Conservation (phyloP, 768 basidiomycete species). For the Amanita jacksonii region DNA sequence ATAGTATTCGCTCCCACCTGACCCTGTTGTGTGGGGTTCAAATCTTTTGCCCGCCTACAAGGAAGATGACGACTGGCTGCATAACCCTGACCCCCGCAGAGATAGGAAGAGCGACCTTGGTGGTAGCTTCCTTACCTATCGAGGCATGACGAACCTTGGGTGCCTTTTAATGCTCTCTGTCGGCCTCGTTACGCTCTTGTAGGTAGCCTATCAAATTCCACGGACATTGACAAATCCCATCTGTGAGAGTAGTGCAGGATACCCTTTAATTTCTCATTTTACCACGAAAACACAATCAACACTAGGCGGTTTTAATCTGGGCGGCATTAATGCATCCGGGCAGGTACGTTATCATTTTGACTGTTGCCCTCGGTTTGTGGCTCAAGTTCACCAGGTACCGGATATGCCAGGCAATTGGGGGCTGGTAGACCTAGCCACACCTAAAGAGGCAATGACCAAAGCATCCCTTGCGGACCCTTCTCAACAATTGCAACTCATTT, state of each 20-base stretch:
- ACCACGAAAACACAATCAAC: slow-evolving; percentile 32
- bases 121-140: slow-evolving; percentile 52
- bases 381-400: slow-evolving; percentile 35
- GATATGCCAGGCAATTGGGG: slow-evolving; percentile 53
- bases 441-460: slow-evolving; percentile 43
- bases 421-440: slow-evolving; percentile 73
- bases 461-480: slow-evolving; percentile 43
- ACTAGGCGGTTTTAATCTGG: slow-evolving; percentile 60
- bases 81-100: slow-evolving; percentile 61
- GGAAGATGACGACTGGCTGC: slow-evolving; percentile 64
- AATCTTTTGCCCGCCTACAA: slow-evolving; percentile 45
- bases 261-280: slow-evolving; percentile 53
- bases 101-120: slow-evolving; percentile 49
- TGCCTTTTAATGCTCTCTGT: slow-evolving; percentile 49
- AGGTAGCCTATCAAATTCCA: slow-evolving; percentile 17
- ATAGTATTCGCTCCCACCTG: slow-evolving; percentile 66
- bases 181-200: slow-evolving; percentile 55
- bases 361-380: too few relatives aligned
- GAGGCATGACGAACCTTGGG: slow-evolving; percentile 66
- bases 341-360: slow-evolving; percentile 46
- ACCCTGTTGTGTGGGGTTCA: slow-evolving; percentile 65
- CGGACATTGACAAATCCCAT: background rate
- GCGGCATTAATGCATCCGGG: slow-evolving; percentile 69
- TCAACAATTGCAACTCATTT: slow-evolving; percentile 57
- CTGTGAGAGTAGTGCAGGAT: slow-evolving; percentile 40